Evolutionary conservation across 2,329 filamentous ascomycete species (phyloP), one percentile per base, ranked within the genome.

Genomic region (Cladophialophora chaetospira): DNA sequence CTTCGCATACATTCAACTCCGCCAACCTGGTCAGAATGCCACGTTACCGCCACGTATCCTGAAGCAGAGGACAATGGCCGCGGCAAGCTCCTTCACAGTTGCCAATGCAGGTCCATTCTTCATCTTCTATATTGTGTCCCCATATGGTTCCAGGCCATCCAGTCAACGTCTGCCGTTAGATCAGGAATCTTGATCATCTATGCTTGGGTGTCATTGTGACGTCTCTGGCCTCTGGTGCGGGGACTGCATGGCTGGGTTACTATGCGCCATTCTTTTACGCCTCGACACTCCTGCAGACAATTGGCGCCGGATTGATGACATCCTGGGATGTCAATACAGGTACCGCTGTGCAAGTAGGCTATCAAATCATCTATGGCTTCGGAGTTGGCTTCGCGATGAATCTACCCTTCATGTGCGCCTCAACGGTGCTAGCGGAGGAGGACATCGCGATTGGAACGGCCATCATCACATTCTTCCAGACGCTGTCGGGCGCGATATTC

Each of bases 81-180:
- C 64, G 5, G 70, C 66, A 26, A 26, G 67, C 9, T 77, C 69
- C 55, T 61, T 67, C 8, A 70, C 75, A 59, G 69, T 74, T 56
- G 57, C 66, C 17, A 55, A 23, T 21, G 40, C 53, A 1, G 71
- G 71, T 15, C 44, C 65, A 9, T 67, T 76, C 53, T 66, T 71
- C 15, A 70, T 72, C 31, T 61, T 74, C 38, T 72, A 13, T 75
- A 71, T 53, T 73, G 71, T 40, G 53, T 77, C 1, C 73, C 75
- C 1, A 69, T 77, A 33, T 79, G 72, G 68, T 78, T 78, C 60
- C 75, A 79, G 60, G 74, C 71, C 2, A 70, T 77, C 53, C 71
- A 73, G 49, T 70, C 69, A 3, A 67, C 67, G 5, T 69, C 68
- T 2, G 57, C 65, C 19, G 52, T 55, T 0, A 40, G 57, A 23